A percentile compares a stretch with the other conserved stretches of the same genome.
These are phyloP conservation scores for Rheum nobile DNA, from an alignment of 148 eudicot genomes.

Conservation along the genomic window DNA sequence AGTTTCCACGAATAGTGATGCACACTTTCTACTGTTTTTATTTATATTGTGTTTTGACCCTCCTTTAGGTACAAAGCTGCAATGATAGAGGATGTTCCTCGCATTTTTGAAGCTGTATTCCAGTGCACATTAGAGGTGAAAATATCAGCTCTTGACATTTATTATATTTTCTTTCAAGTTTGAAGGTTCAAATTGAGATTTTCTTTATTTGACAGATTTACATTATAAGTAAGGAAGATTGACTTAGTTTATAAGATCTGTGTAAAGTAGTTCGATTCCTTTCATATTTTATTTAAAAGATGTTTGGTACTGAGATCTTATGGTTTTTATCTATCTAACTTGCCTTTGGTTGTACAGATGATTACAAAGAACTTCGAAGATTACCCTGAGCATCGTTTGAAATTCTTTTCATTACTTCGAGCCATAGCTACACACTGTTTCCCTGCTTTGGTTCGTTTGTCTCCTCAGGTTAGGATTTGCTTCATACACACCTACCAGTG, in stretches of 20 bases:
- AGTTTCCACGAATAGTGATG: no score
- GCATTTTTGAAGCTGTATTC: conserved; percentile 91
- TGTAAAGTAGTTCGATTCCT: not conserved
- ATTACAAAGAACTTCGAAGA: conserved; percentile 98
- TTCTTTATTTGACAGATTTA: not conserved
- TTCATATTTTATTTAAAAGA: not conserved
- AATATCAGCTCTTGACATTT: conserved; percentile 1
- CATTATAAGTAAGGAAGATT: not conserved
- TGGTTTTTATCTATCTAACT: not conserved
- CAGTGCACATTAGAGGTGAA: conserved; percentile 96
- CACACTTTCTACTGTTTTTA: not conserved
- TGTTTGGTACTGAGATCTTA: not conserved
- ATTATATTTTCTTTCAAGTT: no score
- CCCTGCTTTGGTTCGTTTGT: conserved; percentile 70
- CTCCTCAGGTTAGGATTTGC: conserved; percentile 43
- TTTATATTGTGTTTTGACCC: not conserved
- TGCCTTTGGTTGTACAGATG: conserved; percentile 41
- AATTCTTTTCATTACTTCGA: conserved; percentile 87
- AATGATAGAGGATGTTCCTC: conserved; percentile 89
- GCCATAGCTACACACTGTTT: conserved; percentile 97
- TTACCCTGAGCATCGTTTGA: conserved; percentile 96
- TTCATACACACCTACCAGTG: not conserved
- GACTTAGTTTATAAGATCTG: not conserved
- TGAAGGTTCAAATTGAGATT: not conserved
- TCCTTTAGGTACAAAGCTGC: conserved; percentile 61